These are phyloP conservation scores for Colletotrichum tofieldiae DNA, from an alignment of 2,329 filamentous ascomycete genomes.

Conservation along the genomic window DNA sequence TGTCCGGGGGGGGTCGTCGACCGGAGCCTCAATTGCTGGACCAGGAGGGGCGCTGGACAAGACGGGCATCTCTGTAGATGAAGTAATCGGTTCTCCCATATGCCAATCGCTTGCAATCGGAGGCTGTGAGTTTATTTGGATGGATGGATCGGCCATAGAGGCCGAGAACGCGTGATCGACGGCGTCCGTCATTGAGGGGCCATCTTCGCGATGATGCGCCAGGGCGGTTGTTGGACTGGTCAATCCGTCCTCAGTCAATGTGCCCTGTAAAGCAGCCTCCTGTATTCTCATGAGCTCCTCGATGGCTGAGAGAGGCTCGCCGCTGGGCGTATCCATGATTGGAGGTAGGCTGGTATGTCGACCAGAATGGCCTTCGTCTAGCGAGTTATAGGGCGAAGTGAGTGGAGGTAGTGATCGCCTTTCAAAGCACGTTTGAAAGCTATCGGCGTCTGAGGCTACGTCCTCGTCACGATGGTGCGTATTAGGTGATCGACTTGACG, in stretches of 20 bases:
- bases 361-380: background rate
- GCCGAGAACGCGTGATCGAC: constrained; percentile 16
- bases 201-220: constrained; percentile 15
- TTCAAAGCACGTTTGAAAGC: constrained; percentile 26
- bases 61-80: constrained; percentile 34
- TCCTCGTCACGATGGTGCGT: background rate
- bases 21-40: constrained; percentile 3
- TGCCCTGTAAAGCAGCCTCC: constrained; percentile 28
- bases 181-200: background rate
- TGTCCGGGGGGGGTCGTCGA: constrained; percentile 19
- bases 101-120: constrained; percentile 23
- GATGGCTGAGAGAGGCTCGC: constrained; percentile 36
- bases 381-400: background rate
- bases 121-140: constrained; percentile 39
- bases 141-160: constrained; percentile 16
- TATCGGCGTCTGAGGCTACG: constrained; percentile 19
- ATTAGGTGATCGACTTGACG: background rate
- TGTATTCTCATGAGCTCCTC: constrained; percentile 39
- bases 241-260: constrained; percentile 4
- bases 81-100: constrained; percentile 16
- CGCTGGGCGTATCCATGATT: constrained; percentile 23
- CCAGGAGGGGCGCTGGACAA: constrained; percentile 17
- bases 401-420: constrained; percentile 13
- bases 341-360: background rate
- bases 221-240: constrained; percentile 9